These are phyloP conservation scores for Russula earlei DNA, from an alignment of 768 basidiomycete species.

Conservation along the genomic window DNA sequence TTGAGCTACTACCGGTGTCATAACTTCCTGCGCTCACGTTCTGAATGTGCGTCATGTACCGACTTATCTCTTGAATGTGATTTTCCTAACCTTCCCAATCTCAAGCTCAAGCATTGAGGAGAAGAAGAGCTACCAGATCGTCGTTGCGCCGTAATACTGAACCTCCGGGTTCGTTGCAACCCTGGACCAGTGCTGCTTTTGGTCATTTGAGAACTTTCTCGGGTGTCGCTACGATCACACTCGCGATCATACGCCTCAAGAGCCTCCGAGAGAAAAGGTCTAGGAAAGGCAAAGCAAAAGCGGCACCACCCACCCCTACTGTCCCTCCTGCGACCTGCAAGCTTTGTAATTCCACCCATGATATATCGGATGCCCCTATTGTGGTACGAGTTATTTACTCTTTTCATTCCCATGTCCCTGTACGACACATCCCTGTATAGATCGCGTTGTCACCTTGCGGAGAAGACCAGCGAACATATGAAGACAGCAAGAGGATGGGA, in stretches of 20 bases:
- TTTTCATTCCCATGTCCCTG: neutral
- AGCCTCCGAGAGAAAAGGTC: neutral
- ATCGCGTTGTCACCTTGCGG: slow-evolving; percentile 12
- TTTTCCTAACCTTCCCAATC: neutral
- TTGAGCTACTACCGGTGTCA: slow-evolving; percentile 19
- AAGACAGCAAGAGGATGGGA: slow-evolving; percentile 6
- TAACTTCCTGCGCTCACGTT: neutral
- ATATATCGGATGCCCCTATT: neutral
- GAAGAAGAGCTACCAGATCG: neutral
- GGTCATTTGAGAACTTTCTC: neutral
- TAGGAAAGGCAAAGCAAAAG: neutral
- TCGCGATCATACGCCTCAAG: slow-evolving; percentile 1
- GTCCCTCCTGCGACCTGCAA: neutral
- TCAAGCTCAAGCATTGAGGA: neutral
- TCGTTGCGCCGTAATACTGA: slow-evolving; percentile 1
- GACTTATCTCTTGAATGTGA: neutral
- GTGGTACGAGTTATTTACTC: neutral
- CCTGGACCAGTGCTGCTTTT: neutral
- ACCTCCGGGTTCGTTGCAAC: neutral
- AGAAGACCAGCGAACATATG: slow-evolving; percentile 4
- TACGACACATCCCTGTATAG: neutral
- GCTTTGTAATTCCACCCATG: neutral
- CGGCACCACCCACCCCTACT: neutral
- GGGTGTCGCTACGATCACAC: neutral
- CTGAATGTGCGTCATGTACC: neutral